Evolutionary conservation across 345 rosid species (phyloP).

Genomic region (Eucalyptus virginea): DNA sequence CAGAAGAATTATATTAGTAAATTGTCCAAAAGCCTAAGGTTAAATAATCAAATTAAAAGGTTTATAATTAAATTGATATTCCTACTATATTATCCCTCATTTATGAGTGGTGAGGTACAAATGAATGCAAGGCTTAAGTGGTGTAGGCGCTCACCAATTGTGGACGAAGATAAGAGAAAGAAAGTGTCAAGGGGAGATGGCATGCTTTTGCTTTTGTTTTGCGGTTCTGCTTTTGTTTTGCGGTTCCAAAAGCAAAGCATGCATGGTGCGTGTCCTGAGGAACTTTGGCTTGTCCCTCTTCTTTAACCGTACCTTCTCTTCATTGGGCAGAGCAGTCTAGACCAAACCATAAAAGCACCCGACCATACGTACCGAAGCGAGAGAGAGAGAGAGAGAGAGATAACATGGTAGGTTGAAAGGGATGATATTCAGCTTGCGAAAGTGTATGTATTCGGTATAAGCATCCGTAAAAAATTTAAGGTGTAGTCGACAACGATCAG

Average conservation of each 20-base stretch:
- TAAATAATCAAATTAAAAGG: accelerated
- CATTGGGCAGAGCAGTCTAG: neutral
- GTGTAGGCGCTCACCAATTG: neutral
- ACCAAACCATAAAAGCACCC: neutral
- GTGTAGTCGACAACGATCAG: neutral
- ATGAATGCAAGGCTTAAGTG: neutral
- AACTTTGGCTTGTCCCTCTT: neutral
- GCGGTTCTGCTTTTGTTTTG: neutral
- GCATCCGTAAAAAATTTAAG: neutral
- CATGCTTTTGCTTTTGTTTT: neutral
- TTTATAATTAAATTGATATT: neutral
- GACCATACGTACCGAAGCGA: neutral
- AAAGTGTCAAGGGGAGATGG: neutral
- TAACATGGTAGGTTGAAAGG: neutral
- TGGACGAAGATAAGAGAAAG: neutral
- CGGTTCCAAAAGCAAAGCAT: neutral
- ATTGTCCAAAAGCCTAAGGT: neutral
- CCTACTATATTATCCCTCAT: no score
- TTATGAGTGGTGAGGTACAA: neutral
- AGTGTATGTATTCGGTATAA: neutral
- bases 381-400: neutral
- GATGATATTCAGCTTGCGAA: neutral
- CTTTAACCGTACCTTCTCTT: neutral
- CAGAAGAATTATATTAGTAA: neutral
- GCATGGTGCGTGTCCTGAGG: neutral